phyloP scores from a whole-genome alignment of 495 filamentous ascomycete species.

The Thermochaetoides thermophila region DNA sequence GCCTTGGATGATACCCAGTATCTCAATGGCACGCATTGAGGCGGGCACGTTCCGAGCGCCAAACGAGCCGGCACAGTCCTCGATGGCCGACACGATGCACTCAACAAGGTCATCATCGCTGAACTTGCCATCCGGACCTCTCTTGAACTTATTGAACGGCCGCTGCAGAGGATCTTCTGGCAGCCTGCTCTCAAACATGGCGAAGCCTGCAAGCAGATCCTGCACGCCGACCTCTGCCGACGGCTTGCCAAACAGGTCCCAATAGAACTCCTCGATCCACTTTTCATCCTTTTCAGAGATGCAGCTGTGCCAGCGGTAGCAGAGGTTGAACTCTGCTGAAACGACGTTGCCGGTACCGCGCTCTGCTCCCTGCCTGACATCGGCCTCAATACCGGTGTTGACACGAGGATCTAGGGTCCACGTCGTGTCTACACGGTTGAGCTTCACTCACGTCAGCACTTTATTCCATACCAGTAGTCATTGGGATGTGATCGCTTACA shows the following conservation, averaged over 20 bases:
- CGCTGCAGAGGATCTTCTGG: constrained; percentile 49
- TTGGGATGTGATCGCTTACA: constrained; percentile 5
- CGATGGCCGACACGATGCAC: constrained; percentile 49
- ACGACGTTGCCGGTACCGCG: constrained; percentile 59
- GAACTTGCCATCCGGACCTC: constrained; percentile 44
- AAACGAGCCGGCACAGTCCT: constrained; percentile 46
- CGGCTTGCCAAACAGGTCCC: constrained; percentile 48
- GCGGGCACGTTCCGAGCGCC: constrained; percentile 64
- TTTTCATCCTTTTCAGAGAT: constrained; percentile 57
- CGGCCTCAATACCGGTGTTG: constrained; percentile 38
- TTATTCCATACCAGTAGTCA: neutral
- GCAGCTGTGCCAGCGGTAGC: constrained; percentile 72
- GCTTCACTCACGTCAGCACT: no score
- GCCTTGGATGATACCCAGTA: constrained; percentile 73
- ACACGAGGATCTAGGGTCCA: constrained; percentile 69
- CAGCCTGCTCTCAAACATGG: constrained; percentile 42
- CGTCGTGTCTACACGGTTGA: constrained; percentile 59
- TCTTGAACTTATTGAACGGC: constrained; percentile 46
- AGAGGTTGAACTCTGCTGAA: constrained; percentile 53
- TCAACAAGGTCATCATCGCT: constrained; percentile 54
- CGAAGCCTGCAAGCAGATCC: constrained; percentile 45
- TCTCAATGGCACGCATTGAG: constrained; percentile 60
- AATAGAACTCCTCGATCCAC: constrained; percentile 56
- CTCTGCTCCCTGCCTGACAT: constrained; percentile 38
- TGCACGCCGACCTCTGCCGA: constrained; percentile 32